Percentiles rank a stretch among this genome's conserved stretches.
These are phyloP conservation scores for Skeletonema grethae DNA, from an alignment of 108 stramenopile species.

Conservation along the genomic window DNA sequence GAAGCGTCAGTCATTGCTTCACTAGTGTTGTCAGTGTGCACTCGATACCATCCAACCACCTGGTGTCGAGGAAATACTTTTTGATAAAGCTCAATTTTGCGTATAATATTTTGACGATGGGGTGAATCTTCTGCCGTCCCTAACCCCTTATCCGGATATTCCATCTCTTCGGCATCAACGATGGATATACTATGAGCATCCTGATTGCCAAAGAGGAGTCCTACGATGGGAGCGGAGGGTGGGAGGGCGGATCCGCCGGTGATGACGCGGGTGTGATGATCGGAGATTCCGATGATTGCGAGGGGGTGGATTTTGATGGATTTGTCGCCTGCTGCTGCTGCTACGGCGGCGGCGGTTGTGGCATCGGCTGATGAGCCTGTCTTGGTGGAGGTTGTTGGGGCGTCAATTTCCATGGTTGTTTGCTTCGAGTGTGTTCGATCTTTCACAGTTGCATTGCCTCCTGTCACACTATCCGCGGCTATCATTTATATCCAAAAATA, in stretches of 20 bases:
- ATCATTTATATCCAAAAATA: too few relatives aligned
- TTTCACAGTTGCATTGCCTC: neutral
- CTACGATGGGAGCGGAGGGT: conserved; percentile 62
- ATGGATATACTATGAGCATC: conserved; percentile 6
- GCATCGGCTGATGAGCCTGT: neutral
- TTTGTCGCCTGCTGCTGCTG: neutral
- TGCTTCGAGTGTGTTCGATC: neutral
- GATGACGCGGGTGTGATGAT: conserved; percentile 81
- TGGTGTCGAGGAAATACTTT: conserved; percentile 77
- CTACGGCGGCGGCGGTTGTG: too few relatives aligned
- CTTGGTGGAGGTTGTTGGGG: neutral
- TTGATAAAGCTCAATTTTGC: conserved; percentile 74
- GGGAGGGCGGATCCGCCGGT: conserved; percentile 74
- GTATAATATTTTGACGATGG: conserved; percentile 40
- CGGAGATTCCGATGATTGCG: conserved; percentile 83
- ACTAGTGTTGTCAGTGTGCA: conserved; percentile 21
- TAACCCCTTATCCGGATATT: conserved; percentile 32
- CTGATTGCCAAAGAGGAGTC: conserved; percentile 31
- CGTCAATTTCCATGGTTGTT: conserved; percentile 5
- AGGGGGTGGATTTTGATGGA: conserved; percentile 53
- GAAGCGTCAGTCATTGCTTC: neutral
- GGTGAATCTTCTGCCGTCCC: conserved; percentile 51
- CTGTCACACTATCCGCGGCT: too few relatives aligned
- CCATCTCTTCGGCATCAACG: conserved; percentile 43
- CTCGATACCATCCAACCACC: conserved; percentile 88